Conservation (phyloP, 176 grass and related monocot genomes). For the Oropetium thomaeum region DNA sequence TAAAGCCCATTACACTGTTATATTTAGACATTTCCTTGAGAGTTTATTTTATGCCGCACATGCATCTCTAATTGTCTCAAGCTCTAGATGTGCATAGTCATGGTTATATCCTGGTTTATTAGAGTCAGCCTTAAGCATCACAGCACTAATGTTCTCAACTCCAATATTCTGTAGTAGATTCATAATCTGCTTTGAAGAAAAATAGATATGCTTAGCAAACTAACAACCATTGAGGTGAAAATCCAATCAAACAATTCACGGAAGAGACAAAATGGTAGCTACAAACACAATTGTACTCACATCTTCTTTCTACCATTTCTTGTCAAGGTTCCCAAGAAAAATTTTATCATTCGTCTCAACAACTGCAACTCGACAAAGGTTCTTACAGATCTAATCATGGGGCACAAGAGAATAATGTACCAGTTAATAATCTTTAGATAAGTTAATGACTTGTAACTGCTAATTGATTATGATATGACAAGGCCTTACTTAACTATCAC, state of each 20-base stretch:
- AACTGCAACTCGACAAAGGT: constrained; percentile 51
- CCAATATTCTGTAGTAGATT: constrained; percentile 49
- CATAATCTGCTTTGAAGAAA: constrained; percentile 40
- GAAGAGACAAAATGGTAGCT: constrained; percentile 6
- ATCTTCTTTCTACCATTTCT: constrained; percentile 69
- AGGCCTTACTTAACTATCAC: not conserved
- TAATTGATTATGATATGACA: not conserved
- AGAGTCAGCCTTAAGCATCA: constrained; percentile 45
- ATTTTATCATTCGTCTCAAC: constrained; percentile 49
- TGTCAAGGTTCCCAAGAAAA: constrained; percentile 69
- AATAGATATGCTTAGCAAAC: not conserved
- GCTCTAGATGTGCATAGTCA: constrained; percentile 65
- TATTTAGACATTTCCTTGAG: constrained; percentile 46
- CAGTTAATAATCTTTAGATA: constrained; percentile 8
- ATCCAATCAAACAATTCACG: not conserved
- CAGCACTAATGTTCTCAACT: constrained; percentile 55
- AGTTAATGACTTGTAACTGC: not conserved
- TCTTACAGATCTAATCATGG: constrained; percentile 52
- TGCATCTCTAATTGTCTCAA: constrained; percentile 65
- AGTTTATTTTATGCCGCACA: constrained; percentile 62
- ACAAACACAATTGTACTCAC: constrained; percentile 39
- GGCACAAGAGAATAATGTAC: not conserved
- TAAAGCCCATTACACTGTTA: constrained; percentile 53
- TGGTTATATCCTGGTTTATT: constrained; percentile 48
- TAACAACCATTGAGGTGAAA: not conserved